Base-by-base conservation (phyloP, 2,329 filamentous ascomycete genomes). In the Orbilia ellipsospora region DNA sequence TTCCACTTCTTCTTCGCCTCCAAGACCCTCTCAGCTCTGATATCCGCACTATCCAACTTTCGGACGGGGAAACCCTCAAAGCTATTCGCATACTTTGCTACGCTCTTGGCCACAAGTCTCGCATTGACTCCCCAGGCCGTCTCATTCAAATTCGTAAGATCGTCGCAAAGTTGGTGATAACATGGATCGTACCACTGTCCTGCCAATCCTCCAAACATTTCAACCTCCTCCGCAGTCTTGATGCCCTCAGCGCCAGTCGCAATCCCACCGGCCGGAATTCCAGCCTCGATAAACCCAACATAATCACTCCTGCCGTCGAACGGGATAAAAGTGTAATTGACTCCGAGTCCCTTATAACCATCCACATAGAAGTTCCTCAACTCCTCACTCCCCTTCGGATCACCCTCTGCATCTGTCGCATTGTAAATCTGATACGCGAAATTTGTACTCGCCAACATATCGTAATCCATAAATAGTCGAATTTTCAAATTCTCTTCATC, bases 241-340 rank as follows among this genome's bases (percentile, higher is more conserved):
- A 92, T 81, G 12, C 87, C 90, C 82, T 94, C 91, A 0, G 92
- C 92, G 45, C 92, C 92, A 1, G 91, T 93, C 65, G 91, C 90
- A 75, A 94, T 88, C 31, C 92, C 92, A 23, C 92, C 91, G 0
- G 88, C 88, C 0, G 92, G 90, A 50, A 94, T 92, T 2, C 90
- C 90, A 67, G 87, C 86, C 42, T 88, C 85, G 79, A 93, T 90
- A 83, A 94, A 94, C 0, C 88, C 90, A 60, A 89, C 90, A 79
- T 94, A 94, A 82, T 95, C 92, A 77, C 89, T 92, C 72, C 92
- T 89, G 50, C 92, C 92, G 79, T 93, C 90, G 78, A 95, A 94
- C 1, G 88, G 87, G 28, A 91, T 91, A 70, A 90, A 88, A 0
- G 88, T 90, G 80, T 89, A 90, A 82, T 89, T 89, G 68, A 89